Conservation (phyloP, 352 stramenopile genomes). For the Phytophthora litchii region DNA sequence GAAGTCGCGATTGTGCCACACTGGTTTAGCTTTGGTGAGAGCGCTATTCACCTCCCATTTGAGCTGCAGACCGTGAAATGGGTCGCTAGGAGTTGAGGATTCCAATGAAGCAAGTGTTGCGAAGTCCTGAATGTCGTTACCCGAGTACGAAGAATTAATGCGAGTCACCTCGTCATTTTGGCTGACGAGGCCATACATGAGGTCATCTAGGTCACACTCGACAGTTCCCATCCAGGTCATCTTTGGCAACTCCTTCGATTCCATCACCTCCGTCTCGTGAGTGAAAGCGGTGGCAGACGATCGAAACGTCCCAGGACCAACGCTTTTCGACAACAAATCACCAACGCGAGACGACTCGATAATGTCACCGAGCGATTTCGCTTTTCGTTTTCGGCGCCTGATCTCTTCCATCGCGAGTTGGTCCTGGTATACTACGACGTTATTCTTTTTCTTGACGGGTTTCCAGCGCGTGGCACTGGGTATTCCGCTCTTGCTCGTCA, state of each 20-base stretch:
- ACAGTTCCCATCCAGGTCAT: conserved; percentile 39
- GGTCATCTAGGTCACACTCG: conserved; percentile 36
- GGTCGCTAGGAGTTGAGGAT: conserved; percentile 22
- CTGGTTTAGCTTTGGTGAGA: conserved; percentile 24
- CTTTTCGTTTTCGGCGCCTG: conserved; percentile 30
- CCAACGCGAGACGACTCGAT: conserved; percentile 23
- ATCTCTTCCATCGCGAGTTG: conserved; percentile 31
- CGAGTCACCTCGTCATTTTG: conserved; percentile 35
- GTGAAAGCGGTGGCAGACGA: conserved; percentile 6
- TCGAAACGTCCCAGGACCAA: conserved; percentile 8
- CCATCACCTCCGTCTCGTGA: conserved; percentile 1
- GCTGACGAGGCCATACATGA: conserved; percentile 44
- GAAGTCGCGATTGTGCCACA: conserved; percentile 49
- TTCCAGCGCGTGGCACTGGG: conserved; percentile 37
- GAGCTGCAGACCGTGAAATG: conserved; percentile 36
- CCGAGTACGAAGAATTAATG: conserved; percentile 39
- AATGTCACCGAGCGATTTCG: conserved; percentile 31
- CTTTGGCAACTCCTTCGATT: conserved; percentile 21
- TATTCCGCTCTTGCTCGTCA: conserved; percentile 26
- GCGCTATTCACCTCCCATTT: conserved; percentile 34
- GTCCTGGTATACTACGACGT: conserved; percentile 35
- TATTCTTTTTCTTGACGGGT: conserved; percentile 35
- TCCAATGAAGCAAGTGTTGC: conserved; percentile 30
- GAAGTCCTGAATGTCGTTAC: conserved; percentile 33
- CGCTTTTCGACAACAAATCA: conserved; percentile 18